These are phyloP conservation scores for Serendipita sp. DNA, from an alignment of 768 basidiomycete genomes.

Conservation along the genomic window DNA sequence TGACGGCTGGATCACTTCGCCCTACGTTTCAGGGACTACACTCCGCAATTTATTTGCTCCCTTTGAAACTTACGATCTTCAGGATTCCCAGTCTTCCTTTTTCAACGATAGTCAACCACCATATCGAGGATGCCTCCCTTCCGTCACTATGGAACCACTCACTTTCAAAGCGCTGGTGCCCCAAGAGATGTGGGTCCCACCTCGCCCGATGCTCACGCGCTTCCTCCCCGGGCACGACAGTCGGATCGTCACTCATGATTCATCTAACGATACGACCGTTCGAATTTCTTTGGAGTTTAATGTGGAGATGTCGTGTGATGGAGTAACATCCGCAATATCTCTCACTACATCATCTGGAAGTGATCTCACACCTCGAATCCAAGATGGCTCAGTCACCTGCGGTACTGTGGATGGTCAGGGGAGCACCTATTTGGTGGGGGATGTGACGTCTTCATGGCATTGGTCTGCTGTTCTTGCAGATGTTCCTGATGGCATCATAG, in stretches of 20 bases:
- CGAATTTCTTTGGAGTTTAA: conserved; percentile 70
- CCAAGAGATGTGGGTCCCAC: conserved; percentile 42
- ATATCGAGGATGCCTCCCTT: conserved; percentile 56
- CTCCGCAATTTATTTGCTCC: conserved; percentile 70
- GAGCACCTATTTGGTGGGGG: conserved; percentile 35
- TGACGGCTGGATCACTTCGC: conserved; percentile 59
- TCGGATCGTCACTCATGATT: conserved; percentile 35
- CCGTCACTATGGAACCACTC: conserved; percentile 50
- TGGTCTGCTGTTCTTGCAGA: conserved; percentile 62
- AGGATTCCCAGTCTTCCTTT: conserved; percentile 48
- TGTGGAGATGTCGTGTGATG: conserved; percentile 51
- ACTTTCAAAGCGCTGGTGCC: conserved; percentile 77
- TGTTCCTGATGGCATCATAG: conserved; percentile 69
- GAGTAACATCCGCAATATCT: conserved; percentile 43
- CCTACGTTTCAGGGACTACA: conserved; percentile 40
- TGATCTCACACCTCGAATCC: conserved; percentile 38
- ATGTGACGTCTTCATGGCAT: conserved; percentile 41
- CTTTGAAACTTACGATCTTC: conserved; percentile 59
- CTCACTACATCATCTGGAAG: conserved; percentile 54
- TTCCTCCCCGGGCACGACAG: conserved; percentile 81
- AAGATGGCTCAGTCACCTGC: conserved; percentile 30
- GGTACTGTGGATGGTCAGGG: conserved; percentile 30
- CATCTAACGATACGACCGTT: conserved; percentile 38
- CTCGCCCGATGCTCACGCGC: conserved; percentile 56
- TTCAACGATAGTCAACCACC: conserved; percentile 40